phyloP scores from a whole-genome alignment of 2,329 filamentous ascomycete species.

The Exophiala lecanii-corni region DNA sequence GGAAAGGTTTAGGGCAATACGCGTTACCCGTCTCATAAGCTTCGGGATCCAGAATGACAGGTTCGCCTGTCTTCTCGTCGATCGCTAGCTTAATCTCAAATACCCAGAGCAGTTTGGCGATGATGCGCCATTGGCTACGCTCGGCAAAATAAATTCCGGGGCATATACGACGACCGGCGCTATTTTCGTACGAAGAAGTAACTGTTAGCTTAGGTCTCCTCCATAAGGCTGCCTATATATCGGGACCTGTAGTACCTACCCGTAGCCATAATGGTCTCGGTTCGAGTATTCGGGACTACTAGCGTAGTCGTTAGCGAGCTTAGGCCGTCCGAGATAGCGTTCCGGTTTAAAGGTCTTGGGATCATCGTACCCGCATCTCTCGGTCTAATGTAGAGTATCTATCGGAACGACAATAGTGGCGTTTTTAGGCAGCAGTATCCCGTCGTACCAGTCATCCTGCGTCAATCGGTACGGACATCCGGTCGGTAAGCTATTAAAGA shows the following conservation, averaged over 20 bases:
- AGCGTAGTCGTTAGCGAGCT: conserved; percentile 7
- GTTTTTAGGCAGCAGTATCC: conserved; percentile 46
- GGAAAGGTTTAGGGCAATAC: too few species aligned
- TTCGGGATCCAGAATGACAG: too few species aligned
- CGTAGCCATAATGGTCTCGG: not conserved
- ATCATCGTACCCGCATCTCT: conserved; percentile 37
- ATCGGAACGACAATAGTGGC: conserved; percentile 36
- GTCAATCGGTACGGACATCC: conserved; percentile 29
- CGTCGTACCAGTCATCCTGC: conserved; percentile 46
- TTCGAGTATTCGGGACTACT: conserved; percentile 3
- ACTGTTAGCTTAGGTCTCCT: not conserved
- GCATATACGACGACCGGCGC: conserved; percentile 25
- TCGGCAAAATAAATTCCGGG: too few species aligned
- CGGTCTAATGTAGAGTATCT: conserved; percentile 32
- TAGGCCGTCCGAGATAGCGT: conserved; percentile 43
- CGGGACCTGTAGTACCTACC: too few species aligned
- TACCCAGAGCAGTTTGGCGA: conserved; percentile 7
- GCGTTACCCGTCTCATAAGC: too few species aligned
- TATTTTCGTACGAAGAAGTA: conserved; percentile 14
- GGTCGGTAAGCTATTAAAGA: conserved; percentile 1
- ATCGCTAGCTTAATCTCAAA: conserved; percentile 1
- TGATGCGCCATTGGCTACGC: conserved; percentile 7
- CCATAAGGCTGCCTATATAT: too few species aligned
- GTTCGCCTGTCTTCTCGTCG: conserved; percentile 3
- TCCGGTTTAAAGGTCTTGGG: conserved; percentile 41